These are phyloP conservation scores for Plantago lanceolata DNA, from an alignment of 305 asterid species.

Conservation along the genomic window DNA sequence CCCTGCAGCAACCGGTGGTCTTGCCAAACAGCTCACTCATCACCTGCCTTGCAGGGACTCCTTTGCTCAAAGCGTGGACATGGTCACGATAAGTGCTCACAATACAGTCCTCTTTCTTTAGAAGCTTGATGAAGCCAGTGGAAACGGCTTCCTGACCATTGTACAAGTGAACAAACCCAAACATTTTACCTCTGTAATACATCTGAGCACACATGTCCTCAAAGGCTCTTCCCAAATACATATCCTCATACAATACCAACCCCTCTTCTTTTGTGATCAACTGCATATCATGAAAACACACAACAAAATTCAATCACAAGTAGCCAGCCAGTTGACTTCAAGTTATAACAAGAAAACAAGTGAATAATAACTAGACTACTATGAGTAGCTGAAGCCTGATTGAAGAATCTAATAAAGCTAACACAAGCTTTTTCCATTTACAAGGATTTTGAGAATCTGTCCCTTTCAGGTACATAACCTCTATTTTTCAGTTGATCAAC, in stretches of 20 bases:
- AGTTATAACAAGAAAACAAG: too few species aligned
- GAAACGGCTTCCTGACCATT: conserved; percentile 98
- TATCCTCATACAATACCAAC: conserved; percentile 73
- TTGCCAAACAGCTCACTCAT: conserved; percentile 98
- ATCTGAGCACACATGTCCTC: conserved; percentile 99
- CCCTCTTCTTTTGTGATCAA: conserved; percentile 88
- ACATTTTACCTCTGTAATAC: conserved; percentile 98
- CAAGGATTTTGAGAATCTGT: too few species aligned
- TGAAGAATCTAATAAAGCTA: conserved; percentile 41
- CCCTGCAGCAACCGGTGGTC: conserved; percentile 97
- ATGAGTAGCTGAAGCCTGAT: conserved; percentile 30
- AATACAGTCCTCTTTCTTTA: conserved; percentile 74
- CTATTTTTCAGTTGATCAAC: too few species aligned
- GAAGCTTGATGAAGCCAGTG: conserved; percentile 84
- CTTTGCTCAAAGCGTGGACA: conserved; percentile 94
- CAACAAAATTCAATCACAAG: not conserved
- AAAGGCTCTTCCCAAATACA: conserved; percentile 75
- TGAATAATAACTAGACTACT: conserved; percentile 2
- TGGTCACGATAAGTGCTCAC: conserved; percentile 93
- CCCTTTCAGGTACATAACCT: too few species aligned
- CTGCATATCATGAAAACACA: conserved; percentile 33
- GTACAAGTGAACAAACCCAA: conserved; percentile 92
- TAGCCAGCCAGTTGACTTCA: too few species aligned
- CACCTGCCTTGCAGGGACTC: conserved; percentile 87
- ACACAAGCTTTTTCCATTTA: conserved; percentile 34